phyloP scores from a whole-genome alignment of 306 rosid genomes.

The Gillenia trifoliata region DNA sequence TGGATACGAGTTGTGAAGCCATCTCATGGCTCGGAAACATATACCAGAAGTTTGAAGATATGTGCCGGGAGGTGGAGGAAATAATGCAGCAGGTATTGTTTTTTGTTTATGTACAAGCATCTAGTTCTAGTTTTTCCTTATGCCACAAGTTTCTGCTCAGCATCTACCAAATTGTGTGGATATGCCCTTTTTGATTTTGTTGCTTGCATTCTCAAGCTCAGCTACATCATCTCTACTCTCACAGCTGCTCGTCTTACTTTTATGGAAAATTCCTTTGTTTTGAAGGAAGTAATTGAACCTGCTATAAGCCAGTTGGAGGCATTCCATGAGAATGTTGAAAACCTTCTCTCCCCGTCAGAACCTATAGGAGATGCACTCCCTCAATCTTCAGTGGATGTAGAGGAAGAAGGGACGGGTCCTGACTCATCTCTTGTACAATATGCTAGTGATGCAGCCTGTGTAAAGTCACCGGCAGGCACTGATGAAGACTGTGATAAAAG shows the following conservation, averaged over 20 bases:
- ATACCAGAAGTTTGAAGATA: constrained; percentile 58
- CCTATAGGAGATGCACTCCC: not conserved
- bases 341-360: not conserved
- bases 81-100: constrained; percentile 51
- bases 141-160: too few species aligned
- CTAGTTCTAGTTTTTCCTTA: too few species aligned
- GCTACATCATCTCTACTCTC: too few species aligned
- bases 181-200: not conserved
- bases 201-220: too few species aligned
- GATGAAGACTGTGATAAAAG: not conserved
- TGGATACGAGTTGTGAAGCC: constrained; percentile 39
- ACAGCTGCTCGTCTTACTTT: too few species aligned
- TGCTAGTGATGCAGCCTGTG: not conserved
- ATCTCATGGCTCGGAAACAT: constrained; percentile 58
- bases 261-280: not conserved
- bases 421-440: not conserved
- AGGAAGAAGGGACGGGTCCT: not conserved
- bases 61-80: constrained; percentile 63
- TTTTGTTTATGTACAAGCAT: not conserved
- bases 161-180: not conserved
- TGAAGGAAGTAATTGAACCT: not conserved
- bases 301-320: constrained; percentile 1
- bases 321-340: not conserved
- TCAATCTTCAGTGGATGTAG: not conserved
- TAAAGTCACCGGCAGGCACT: not conserved